These are phyloP conservation scores for Zygoascus hellenicus DNA, from an alignment of 1,139 yeast species.

Conservation along the genomic window DNA sequence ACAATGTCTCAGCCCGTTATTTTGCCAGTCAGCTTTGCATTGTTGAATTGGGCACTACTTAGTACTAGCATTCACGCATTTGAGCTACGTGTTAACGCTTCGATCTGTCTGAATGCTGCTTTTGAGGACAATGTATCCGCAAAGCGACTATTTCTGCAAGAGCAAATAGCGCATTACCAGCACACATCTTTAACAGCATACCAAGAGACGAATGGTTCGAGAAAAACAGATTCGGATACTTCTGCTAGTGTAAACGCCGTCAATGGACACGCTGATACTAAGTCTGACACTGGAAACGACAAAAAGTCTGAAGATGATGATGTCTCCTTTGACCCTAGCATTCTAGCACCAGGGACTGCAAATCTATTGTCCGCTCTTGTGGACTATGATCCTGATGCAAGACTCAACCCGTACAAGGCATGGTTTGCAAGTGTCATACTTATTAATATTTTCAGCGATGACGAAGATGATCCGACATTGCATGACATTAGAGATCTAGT, in stretches of 20 bases:
- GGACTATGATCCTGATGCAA: constrained; percentile 71
- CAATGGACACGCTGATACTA: constrained; percentile 3
- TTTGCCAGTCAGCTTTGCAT: constrained; percentile 66
- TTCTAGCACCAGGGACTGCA: constrained; percentile 21
- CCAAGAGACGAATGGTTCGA: not conserved
- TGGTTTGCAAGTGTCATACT: constrained; percentile 80
- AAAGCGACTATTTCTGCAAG: constrained; percentile 51
- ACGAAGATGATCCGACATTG: constrained; percentile 16
- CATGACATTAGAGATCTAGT: constrained; percentile 48
- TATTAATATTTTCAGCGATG: constrained; percentile 55
- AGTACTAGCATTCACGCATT: constrained; percentile 80
- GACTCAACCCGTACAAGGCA: constrained; percentile 75
- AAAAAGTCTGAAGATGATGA: not conserved
- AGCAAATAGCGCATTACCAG: constrained; percentile 51
- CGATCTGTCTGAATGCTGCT: constrained; percentile 60
- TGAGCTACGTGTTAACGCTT: constrained; percentile 71
- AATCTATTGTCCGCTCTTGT: constrained; percentile 65
- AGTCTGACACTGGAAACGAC: not conserved
- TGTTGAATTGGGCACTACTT: constrained; percentile 74
- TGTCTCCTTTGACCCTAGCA: constrained; percentile 9
- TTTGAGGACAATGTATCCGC: constrained; percentile 62
- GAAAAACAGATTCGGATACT: constrained; percentile 2
- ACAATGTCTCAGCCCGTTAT: constrained; percentile 28
- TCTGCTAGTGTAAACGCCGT: constrained; percentile 6
- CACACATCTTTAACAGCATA: constrained; percentile 5